Conservation (phyloP, 1,284 basidiomycete genomes). For the Golubevia sp. region DNA sequence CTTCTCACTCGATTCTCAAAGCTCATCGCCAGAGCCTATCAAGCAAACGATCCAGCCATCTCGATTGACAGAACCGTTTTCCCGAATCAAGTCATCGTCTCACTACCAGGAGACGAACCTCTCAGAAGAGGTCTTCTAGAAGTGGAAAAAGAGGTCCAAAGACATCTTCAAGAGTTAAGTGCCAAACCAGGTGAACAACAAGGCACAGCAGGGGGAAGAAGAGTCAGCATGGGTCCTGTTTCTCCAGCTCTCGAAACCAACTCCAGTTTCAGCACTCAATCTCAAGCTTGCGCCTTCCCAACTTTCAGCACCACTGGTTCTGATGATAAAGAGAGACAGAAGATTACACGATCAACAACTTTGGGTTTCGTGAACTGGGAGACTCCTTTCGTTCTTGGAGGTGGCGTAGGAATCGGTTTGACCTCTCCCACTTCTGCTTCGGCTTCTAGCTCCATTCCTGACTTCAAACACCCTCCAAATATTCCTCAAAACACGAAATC, state of each 20-base stretch:
- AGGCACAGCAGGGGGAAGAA: too few relatives aligned
- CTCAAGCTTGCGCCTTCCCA: too few relatives aligned
- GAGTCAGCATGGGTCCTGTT: too few relatives aligned
- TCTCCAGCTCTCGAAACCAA: too few relatives aligned
- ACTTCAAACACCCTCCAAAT: too few relatives aligned
- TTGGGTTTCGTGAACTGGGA: background rate
- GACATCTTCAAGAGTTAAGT: background rate
- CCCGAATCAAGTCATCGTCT: conserved; percentile 1
- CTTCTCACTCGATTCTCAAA: background rate
- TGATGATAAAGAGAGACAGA: too few relatives aligned
- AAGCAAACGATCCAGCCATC: background rate
- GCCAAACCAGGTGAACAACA: background rate
- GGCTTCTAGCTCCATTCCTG: background rate
- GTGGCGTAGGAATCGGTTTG: background rate
- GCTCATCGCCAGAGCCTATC: background rate
- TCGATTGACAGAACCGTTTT: background rate
- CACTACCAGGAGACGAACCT: background rate
- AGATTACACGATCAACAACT: too few relatives aligned
- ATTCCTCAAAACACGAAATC: too few relatives aligned
- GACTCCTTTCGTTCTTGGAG: background rate
- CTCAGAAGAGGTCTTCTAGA: background rate
- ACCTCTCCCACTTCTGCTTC: too few relatives aligned
- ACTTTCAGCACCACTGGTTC: too few relatives aligned
- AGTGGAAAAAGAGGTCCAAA: background rate
- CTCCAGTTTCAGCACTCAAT: too few relatives aligned